Conservation (phyloP, 768 basidiomycete species). For the Tylopilus plumbeoviolaceoides region DNA sequence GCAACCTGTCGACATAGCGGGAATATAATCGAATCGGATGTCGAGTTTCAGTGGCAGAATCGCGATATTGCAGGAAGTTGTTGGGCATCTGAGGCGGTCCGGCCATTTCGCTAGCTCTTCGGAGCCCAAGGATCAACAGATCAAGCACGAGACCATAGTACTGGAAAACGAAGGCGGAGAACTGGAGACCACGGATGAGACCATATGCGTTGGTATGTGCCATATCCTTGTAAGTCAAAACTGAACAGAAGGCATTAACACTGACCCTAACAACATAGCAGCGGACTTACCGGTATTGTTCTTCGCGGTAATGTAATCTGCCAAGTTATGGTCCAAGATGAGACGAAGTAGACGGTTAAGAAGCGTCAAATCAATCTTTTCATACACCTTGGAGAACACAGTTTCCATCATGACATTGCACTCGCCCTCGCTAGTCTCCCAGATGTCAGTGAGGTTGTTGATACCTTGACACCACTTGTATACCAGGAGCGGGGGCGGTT, state of each 20-base stretch:
- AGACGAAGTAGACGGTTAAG: conserved; percentile 93
- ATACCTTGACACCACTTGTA: conserved; percentile 99
- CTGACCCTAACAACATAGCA: neutral
- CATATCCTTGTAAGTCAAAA: conserved; percentile 96
- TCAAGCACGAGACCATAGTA: conserved; percentile 96
- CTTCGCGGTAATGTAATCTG: conserved; percentile 98
- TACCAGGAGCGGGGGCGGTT: conserved; percentile 93
- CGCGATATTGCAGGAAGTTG: conserved; percentile 96
- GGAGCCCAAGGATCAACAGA: conserved; percentile 92
- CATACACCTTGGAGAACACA: conserved; percentile 94
- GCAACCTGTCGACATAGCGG: conserved; percentile 91
- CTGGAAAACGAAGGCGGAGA: conserved; percentile 99
- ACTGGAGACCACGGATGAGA: conserved; percentile 95
- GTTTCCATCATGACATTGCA: conserved; percentile 99
- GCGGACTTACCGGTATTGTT: conserved; percentile 74
- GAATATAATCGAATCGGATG: conserved; percentile 99
- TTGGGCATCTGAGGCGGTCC: conserved; percentile 97
- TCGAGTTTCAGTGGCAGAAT: conserved; percentile 90
- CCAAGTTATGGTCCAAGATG: conserved; percentile 97
- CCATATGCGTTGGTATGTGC: conserved; percentile 97
- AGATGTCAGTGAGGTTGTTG: conserved; percentile 96
- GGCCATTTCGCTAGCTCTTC: conserved; percentile 98
- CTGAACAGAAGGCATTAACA: conserved; percentile 24
- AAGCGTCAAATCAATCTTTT: conserved; percentile 96
- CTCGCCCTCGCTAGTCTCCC: conserved; percentile 98